These are phyloP conservation scores for Phialocephala subalpina DNA, from an alignment of 2,329 filamentous ascomycete genomes.

Conservation along the genomic window DNA sequence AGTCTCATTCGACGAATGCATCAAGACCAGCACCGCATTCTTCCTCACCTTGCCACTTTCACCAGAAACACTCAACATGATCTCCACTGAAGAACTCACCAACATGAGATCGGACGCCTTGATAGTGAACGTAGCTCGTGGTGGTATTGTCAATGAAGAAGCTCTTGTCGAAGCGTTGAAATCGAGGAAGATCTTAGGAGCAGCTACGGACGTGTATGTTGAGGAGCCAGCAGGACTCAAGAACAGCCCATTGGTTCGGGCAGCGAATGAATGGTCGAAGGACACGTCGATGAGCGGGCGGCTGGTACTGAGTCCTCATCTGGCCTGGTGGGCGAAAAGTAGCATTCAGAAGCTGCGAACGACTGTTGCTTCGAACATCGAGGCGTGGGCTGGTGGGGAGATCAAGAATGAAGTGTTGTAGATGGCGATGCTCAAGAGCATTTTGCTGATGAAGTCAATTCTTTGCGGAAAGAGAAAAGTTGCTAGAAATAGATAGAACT, in stretches of 20 bases:
- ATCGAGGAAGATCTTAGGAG: constrained; percentile 37
- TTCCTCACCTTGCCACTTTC: constrained; percentile 37
- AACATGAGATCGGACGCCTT: constrained; percentile 35
- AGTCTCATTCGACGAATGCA: constrained; percentile 30
- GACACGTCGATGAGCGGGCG: constrained; percentile 50
- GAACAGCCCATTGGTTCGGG: constrained; percentile 32
- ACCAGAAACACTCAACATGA: constrained; percentile 36
- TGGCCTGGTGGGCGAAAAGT: constrained; percentile 59
- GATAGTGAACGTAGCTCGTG: constrained; percentile 44
- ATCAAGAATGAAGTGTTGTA: constrained; percentile 25
- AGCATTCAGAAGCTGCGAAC: constrained; percentile 55
- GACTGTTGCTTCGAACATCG: constrained; percentile 55
- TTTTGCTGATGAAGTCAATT: background rate
- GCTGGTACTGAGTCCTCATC: constrained; percentile 58
- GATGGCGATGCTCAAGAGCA: background rate
- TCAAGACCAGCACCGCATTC: constrained; percentile 31
- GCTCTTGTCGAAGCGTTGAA: constrained; percentile 42
- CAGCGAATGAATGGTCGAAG: constrained; percentile 32
- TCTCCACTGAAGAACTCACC: constrained; percentile 35
- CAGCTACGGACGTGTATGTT: constrained; percentile 44
- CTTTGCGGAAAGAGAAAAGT: background rate
- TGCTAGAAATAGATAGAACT: background rate
- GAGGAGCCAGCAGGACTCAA: constrained; percentile 51
- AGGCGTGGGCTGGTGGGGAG: constrained; percentile 50
- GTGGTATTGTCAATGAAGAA: constrained; percentile 43